These are phyloP conservation scores for Diutina sp. DNA, from an alignment of 1,139 yeast species.

Conservation along the genomic window DNA sequence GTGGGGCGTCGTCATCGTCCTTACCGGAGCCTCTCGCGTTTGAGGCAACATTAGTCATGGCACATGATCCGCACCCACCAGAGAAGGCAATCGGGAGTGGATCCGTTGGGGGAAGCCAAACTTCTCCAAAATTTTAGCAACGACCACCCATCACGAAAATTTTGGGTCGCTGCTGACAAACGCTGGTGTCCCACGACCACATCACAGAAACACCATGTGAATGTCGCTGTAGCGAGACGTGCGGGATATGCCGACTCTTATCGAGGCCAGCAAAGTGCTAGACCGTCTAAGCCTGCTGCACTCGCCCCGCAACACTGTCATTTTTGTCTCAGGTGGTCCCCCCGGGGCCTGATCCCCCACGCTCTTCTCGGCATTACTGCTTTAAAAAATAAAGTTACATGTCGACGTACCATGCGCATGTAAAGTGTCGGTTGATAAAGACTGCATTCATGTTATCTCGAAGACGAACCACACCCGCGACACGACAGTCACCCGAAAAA, in stretches of 20 bases:
- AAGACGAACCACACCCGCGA: background rate
- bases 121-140: background rate
- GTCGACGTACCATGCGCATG: background rate
- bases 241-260: background rate
- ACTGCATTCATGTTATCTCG: background rate
- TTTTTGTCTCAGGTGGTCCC: background rate
- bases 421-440: background rate
- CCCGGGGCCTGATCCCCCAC: background rate
- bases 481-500: background rate
- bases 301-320: background rate
- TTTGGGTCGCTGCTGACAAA: too few species aligned
- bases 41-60: background rate
- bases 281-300: background rate
- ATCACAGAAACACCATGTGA: background rate
- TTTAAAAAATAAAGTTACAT: background rate
- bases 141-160: too few species aligned
- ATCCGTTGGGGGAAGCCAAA: background rate
- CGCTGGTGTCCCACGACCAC: background rate
- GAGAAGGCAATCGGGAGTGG: background rate
- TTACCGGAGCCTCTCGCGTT: background rate
- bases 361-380: background rate
- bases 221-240: background rate
- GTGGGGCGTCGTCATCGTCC: background rate
- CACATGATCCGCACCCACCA: background rate
- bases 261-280: background rate